Evolutionary conservation across 805 yeast genomes (phyloP).

Genomic region (Candida quercuum): DNA sequence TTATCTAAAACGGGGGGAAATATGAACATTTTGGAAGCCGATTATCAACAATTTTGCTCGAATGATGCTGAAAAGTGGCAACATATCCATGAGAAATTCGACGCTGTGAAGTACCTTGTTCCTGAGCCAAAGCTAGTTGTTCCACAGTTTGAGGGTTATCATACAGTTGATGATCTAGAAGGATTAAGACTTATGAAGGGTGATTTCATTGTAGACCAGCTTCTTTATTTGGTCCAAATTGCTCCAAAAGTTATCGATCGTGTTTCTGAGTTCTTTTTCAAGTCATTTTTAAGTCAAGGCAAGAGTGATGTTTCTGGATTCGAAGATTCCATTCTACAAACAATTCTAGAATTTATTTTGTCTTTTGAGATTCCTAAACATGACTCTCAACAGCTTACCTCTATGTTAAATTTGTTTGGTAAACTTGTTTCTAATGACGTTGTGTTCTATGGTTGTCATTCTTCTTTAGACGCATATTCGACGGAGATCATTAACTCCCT

Average conservation of each 20-base stretch:
- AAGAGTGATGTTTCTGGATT: slow-evolving; percentile 29
- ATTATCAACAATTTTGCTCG: slow-evolving; percentile 21
- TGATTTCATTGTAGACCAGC: slow-evolving; percentile 32
- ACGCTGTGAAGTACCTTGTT: slow-evolving; percentile 19
- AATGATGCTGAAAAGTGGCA: slow-evolving; percentile 27
- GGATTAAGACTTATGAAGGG: slow-evolving; percentile 31
- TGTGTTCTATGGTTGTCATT: slow-evolving; percentile 30
- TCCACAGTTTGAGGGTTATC: slow-evolving; percentile 33
- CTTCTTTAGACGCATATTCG: slow-evolving; percentile 31
- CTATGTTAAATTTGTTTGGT: slow-evolving; percentile 39
- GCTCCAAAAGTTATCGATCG: slow-evolving; percentile 34
- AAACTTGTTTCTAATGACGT: slow-evolving; percentile 34
- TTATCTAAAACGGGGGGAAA: slow-evolving; percentile 29
- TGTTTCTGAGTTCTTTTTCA: slow-evolving; percentile 35
- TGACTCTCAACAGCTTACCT: slow-evolving; percentile 28
- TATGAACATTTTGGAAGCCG: slow-evolving; percentile 20
- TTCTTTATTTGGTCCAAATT: slow-evolving; percentile 37
- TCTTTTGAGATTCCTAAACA: slow-evolving; percentile 29
- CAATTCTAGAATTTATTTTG: slow-evolving; percentile 30
- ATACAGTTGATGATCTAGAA: slow-evolving; percentile 36
- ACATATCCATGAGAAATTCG: slow-evolving; percentile 11
- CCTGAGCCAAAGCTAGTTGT: slow-evolving; percentile 26
- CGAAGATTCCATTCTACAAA: slow-evolving; percentile 30
- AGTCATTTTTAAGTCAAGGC: slow-evolving; percentile 28
- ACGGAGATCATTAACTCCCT: slow-evolving; percentile 32